A percentile compares a stretch with the other conserved stretches of the same genome.
Conservation (phyloP, 257 asterid species). For the Cordia subcordata region DNA sequence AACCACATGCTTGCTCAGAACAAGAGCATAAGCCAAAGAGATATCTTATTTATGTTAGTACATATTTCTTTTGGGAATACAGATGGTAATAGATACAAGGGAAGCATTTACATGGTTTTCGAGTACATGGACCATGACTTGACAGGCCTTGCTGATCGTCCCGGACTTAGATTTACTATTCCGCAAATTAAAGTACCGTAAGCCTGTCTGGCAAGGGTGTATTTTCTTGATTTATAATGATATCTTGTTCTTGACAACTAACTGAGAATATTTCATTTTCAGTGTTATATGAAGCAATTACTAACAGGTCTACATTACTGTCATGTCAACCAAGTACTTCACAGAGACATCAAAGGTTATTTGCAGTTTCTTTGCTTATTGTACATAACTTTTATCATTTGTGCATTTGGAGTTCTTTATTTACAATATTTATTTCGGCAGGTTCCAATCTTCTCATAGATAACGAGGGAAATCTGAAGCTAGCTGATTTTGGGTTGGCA, state of each 20-base stretch:
- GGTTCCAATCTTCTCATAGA: conserved; percentile 97
- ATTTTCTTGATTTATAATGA: conserved; percentile 4
- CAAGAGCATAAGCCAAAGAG: not conserved
- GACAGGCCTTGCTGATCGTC: conserved; percentile 96
- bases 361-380: conserved; percentile 8
- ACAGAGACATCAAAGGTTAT: conserved; percentile 92
- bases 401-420: conserved; percentile 1
- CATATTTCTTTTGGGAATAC: conserved; percentile 20
- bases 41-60: conserved; percentile 8
- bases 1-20: too few relatives aligned
- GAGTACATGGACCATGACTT: conserved; percentile 98
- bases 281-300: conserved; percentile 97
- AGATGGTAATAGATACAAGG: conserved; percentile 82
- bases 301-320: conserved; percentile 95
- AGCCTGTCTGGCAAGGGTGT: conserved; percentile 12
- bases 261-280: conserved; percentile 26
- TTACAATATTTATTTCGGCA: conserved; percentile 27
- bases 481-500: conserved; percentile 96
- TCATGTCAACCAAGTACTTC: conserved; percentile 92
- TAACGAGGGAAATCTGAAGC: conserved; percentile 92
- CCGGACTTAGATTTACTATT: conserved; percentile 86
- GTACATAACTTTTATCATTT: conserved; percentile 1
- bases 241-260: conserved; percentile 15
- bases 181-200: conserved; percentile 83
- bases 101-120: conserved; percentile 91